These are phyloP conservation scores for Fusarium udum DNA, from an alignment of 2,329 filamentous ascomycete species.

Conservation along the genomic window DNA sequence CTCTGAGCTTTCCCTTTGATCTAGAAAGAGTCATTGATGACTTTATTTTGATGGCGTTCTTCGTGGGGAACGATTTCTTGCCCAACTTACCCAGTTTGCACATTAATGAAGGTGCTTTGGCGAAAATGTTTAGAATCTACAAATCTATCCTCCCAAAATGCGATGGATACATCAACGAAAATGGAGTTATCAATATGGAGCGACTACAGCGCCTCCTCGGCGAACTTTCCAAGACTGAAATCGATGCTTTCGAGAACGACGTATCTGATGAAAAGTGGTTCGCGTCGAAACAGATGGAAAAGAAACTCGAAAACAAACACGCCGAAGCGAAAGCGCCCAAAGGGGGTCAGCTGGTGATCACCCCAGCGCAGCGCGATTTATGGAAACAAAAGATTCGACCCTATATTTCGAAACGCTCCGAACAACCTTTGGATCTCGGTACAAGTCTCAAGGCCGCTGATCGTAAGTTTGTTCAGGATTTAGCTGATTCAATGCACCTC, in stretches of 20 bases:
- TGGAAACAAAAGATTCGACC: constrained; percentile 83
- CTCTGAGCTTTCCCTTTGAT: constrained; percentile 82
- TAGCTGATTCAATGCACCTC: constrained; percentile 72
- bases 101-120: constrained; percentile 97
- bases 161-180: constrained; percentile 96
- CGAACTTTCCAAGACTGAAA: constrained; percentile 88
- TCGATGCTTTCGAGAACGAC: constrained; percentile 91
- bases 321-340: constrained; percentile 62
- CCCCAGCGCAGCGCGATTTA: constrained; percentile 80
- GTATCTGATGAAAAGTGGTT: constrained; percentile 92
- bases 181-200: constrained; percentile 88
- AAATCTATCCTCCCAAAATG: constrained; percentile 87
- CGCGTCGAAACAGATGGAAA: constrained; percentile 81
- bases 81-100: constrained; percentile 95
- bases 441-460: constrained; percentile 80
- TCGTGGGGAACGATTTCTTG: constrained; percentile 98
- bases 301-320: constrained; percentile 67
- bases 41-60: constrained; percentile 99
- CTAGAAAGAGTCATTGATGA: constrained; percentile 98
- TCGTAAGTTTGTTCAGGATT: constrained; percentile 90
- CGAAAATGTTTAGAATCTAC: constrained; percentile 97
- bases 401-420: constrained; percentile 77
- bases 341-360: constrained; percentile 74
- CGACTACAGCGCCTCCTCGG: constrained; percentile 81
- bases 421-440: constrained; percentile 77